Evolutionary conservation across 2,329 filamentous ascomycete species (phyloP), one percentile per base, ranked within the genome.

Genomic region (Ploettnerulaceae sp.): DNA sequence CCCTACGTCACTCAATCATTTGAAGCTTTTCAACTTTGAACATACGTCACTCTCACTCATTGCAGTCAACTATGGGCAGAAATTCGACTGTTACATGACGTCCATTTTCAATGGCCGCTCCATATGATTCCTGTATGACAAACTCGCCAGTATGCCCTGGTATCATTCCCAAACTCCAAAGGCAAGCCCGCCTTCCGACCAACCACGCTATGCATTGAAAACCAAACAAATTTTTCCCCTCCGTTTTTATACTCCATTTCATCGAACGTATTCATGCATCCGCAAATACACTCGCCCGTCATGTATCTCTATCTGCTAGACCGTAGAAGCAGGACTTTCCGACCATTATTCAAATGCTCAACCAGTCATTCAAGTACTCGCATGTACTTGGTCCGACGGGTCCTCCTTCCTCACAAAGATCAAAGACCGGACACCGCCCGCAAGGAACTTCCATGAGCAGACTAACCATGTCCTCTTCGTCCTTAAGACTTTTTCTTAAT

Each of bases 301-400:
- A 34, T 34, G 15, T 33, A 33, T 3, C 31, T 33, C 5, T 15
- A 8, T 7, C n/a, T 7, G 18, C 14, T 17, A 7, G 29, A 2
- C 9, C 34, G 9, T 9, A 7, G 9, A 24, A 36, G 35, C 22
- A 8, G 20, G 15, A 12, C 18, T 25, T 4, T 11, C 3, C 12
- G 12, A 14, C 12, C 12, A 11, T 9, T 17, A 15, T 34, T 54
- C 48, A 55, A 15, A 70, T 59, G 0, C 71, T 76, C 35, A 96
- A 67, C 93, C 93, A 98, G 42, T 82, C 78, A 53, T 86, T 78
- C 62, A 95, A 96, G 64, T 98, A 98, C 44, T 89, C 84, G 67
- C 93, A 98, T 40, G 85, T 95, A 55, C 81, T 84, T 0, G 91
- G 88, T 60, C 84, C 94, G 17, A 98, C 89, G 0, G 89, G 88